Evolutionary conservation across 805 yeast species (phyloP), one percentile per base, ranked within the genome.

Genomic region (Candida broadrunensis): DNA sequence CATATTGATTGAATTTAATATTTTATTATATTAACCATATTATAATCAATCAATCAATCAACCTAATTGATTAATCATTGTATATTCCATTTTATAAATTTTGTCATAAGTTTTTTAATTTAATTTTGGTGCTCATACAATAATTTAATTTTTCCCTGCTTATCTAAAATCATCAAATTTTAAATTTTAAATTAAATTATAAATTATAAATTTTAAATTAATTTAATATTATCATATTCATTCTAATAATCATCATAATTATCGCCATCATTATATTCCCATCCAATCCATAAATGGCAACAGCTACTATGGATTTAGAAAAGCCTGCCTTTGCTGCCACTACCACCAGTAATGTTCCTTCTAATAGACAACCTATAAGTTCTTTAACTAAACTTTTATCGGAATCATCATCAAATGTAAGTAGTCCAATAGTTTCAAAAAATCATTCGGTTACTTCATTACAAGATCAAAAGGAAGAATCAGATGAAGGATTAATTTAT

Each of bases 321-420:
- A 40, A 37, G 34, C 47, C 42, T 15, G 36, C 42, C 24, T 29
- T 38, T 17, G 32, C 32, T 29, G 32, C 32, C 18, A 29, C 32
- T 6, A 29, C 32, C 7, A 29, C 32, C 18, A 29, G 32, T 11
- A 29, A 15, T 29, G 13, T 29, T 14, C 24, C 24, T 6, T 29
- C 32, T 29, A 24, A 25, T 16, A 59, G 54, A 46, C 25, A 35
- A 12, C 66, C 70, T 24, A 55, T 65, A 32, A 56, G 63, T 39
- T 61, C 70, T 16, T 58, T 66, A 48, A 66, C 72, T n/a, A 50
- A 67, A 38, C 61, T 66, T 14, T 52, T 66, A 45, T 61, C 62
- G 42, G 70, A 65, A 38, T 60, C 65, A 25, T 55, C 54, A 44
- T 49, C 56, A 20, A 53, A 51, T 43, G 52, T 35, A 38, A 14